A percentile compares a stretch with the other conserved stretches of the same genome.
Conservation (phyloP, 139 green algal genomes). For the Chlamydomonas eustigma region DNA sequence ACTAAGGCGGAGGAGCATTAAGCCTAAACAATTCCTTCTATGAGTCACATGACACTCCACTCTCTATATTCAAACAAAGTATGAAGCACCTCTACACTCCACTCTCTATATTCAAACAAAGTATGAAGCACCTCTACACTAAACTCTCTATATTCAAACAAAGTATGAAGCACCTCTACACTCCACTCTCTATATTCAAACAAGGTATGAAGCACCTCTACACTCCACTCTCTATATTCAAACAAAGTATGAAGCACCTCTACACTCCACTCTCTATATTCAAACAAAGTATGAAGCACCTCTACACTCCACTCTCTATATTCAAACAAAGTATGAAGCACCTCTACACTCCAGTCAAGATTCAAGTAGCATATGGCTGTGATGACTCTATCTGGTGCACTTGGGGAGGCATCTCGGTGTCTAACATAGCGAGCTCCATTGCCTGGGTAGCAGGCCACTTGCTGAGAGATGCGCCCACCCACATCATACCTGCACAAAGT, state of each 20-base stretch:
- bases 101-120: too few species aligned
- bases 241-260: neutral
- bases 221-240: neutral
- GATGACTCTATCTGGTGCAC: constrained; percentile 35
- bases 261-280: neutral
- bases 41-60: too few species aligned
- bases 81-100: too few species aligned
- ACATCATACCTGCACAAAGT: constrained; percentile 45
- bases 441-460: constrained; percentile 69
- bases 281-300: neutral
- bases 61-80: too few species aligned
- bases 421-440: constrained; percentile 60
- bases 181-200: neutral
- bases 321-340: neutral
- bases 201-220: neutral
- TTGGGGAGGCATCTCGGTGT: constrained; percentile 51
- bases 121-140: too few species aligned
- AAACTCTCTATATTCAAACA: too few species aligned
- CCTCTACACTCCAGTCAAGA: constrained; percentile 34
- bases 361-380: constrained; percentile 76
- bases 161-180: neutral
- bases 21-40: too few species aligned
- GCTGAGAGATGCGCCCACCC: constrained; percentile 44
- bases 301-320: neutral
- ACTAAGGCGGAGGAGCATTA: too few species aligned